Conservation (phyloP, 2,329 filamentous ascomycete genomes). For the Fusarium vanettenii region DNA sequence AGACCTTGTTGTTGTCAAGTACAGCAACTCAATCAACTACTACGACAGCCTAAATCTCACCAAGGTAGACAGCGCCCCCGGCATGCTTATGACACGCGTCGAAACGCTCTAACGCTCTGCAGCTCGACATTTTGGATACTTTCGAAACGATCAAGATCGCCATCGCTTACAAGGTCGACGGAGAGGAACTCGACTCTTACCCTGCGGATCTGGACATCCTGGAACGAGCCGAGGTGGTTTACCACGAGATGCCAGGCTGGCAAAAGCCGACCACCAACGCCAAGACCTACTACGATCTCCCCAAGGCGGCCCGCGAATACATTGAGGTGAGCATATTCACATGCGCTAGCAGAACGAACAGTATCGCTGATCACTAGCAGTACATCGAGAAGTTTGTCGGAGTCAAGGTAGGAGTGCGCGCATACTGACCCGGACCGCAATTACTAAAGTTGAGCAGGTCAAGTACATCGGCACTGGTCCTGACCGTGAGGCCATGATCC, state of each 20-base stretch:
- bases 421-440: conserved; percentile 13
- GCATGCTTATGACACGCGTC: conserved; percentile 5
- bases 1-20: conserved; percentile 77
- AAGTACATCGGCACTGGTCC: conserved; percentile 76
- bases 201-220: conserved; percentile 71
- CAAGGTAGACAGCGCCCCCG: conserved; percentile 48
- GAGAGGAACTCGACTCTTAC: conserved; percentile 61
- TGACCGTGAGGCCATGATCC: conserved; percentile 72
- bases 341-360: neutral
- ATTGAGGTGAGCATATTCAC: neutral
- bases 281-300: neutral
- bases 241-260: conserved; percentile 50
- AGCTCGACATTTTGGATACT: conserved; percentile 69
- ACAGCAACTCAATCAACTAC: conserved; percentile 71
- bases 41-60: conserved; percentile 72
- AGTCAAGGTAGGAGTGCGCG: neutral
- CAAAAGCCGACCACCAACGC: neutral
- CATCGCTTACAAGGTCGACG: conserved; percentile 70
- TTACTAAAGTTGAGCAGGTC: conserved; percentile 49
- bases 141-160: conserved; percentile 82
- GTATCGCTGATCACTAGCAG: neutral
- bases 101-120: conserved; percentile 2
- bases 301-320: neutral
- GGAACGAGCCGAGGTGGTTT: conserved; percentile 71
- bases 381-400: neutral